Conservation (phyloP, 495 filamentous ascomycete genomes). For the Trichoderma erinaceum region DNA sequence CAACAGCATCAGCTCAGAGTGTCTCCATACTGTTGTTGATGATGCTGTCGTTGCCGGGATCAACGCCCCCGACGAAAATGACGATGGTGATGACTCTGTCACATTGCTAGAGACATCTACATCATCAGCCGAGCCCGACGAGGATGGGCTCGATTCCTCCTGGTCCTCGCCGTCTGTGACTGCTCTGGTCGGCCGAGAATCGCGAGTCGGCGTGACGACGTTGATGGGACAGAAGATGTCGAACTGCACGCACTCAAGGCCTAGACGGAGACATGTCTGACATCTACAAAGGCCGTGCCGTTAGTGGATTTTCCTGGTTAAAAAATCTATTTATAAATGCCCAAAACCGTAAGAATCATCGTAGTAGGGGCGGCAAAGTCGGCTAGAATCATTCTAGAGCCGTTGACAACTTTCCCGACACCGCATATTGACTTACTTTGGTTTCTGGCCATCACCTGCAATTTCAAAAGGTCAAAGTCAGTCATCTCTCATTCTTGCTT, state of each 20-base stretch:
- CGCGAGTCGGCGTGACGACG: slow-evolving; percentile 9
- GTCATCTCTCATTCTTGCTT: not conserved
- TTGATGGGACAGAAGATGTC: slow-evolving; percentile 14
- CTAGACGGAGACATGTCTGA: slow-evolving; percentile 1
- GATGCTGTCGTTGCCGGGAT: too few relatives aligned
- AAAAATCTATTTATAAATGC: not conserved
- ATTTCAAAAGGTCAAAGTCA: not conserved
- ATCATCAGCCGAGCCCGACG: not conserved
- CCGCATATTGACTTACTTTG: not conserved
- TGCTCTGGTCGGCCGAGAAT: not conserved
- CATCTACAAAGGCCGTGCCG: not conserved
- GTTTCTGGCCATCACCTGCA: slow-evolving; percentile 12
- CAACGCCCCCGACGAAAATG: not conserved
- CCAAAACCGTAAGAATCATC: not conserved
- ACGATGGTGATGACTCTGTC: not conserved
- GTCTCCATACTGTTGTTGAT: not conserved
- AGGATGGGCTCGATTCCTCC: not conserved
- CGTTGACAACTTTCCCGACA: not conserved
- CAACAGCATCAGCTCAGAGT: not conserved
- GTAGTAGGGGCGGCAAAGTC: not conserved
- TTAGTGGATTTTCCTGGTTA: not conserved
- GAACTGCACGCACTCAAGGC: slow-evolving; percentile 9
- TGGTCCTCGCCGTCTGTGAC: not conserved
- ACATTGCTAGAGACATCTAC: not conserved
- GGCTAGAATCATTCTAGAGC: not conserved